Conservation (phyloP, 108 stramenopile species). For the Aurantiochytrium sp. region DNA sequence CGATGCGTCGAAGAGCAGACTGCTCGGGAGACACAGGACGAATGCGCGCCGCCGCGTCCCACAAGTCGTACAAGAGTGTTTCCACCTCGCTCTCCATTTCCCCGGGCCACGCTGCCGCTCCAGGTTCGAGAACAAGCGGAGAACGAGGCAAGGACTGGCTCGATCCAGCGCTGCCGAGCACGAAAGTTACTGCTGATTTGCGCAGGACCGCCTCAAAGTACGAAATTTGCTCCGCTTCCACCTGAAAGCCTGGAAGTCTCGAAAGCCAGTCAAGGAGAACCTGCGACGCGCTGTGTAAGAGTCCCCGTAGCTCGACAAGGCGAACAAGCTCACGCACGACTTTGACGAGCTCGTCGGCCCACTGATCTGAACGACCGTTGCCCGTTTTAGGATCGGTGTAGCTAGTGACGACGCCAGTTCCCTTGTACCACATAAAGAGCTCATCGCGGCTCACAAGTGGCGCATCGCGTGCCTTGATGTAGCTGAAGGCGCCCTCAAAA, state of each 20-base stretch:
- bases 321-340: not conserved
- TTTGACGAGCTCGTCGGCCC: not conserved
- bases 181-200: not conserved
- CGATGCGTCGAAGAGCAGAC: not conserved
- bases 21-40: not conserved
- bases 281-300: not conserved
- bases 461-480: not conserved
- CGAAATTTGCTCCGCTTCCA: not conserved
- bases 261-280: not conserved
- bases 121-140: not conserved
- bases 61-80: not conserved
- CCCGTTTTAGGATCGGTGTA: not conserved
- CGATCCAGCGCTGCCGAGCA: not conserved
- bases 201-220: not conserved
- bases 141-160: not conserved
- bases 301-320: not conserved
- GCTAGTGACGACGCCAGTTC: not conserved
- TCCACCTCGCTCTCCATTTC: not conserved
- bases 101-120: not conserved
- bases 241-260: not conserved
- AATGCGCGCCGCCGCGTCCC: not conserved
- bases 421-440: not conserved
- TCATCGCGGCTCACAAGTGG: not conserved
- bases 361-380: not conserved
- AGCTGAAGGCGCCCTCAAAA: not conserved